Evolutionary conservation across 1,139 yeast genomes (phyloP).

Genomic region (Zhuliangozyma parablackwelliae): DNA sequence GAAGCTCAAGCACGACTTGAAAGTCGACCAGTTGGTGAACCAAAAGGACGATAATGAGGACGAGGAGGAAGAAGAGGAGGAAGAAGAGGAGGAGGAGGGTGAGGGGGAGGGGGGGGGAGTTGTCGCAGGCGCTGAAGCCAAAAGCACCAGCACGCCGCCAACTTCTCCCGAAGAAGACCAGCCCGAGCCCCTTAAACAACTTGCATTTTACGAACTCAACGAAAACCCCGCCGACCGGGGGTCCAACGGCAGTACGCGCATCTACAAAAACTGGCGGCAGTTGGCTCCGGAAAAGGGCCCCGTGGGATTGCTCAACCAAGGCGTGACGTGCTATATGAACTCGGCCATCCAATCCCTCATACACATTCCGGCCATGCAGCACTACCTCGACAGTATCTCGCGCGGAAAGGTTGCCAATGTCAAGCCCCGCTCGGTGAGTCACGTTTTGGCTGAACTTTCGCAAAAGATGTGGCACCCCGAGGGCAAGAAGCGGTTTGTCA

Average conservation of each 20-base stretch:
- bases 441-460: conserved; percentile 67
- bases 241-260: conserved; percentile 50
- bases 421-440: conserved; percentile 59
- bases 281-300: conserved; percentile 40
- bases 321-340: conserved; percentile 95
- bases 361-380: conserved; percentile 88
- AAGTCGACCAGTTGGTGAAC: conserved; percentile 23
- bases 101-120: conserved; percentile 11
- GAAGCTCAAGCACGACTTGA: conserved; percentile 30
- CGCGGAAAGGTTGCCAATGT: conserved; percentile 31
- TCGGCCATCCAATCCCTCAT: conserved; percentile 88
- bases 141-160: conserved; percentile 31
- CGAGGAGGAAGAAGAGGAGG: conserved; percentile 18
- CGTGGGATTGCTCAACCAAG: conserved; percentile 80
- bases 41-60: conserved; percentile 15
- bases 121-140: background rate
- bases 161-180: conserved; percentile 38
- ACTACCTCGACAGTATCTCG: conserved; percentile 70
- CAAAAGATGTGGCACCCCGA: conserved; percentile 60
- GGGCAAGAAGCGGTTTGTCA: conserved; percentile 38
- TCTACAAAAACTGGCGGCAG: conserved; percentile 59
- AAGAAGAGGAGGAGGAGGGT: conserved; percentile 19
- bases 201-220: conserved; percentile 42
- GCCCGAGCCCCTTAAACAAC: background rate
- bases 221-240: conserved; percentile 55